A percentile compares a stretch with the other conserved stretches of the same genome.
Evolutionary conservation across 1,284 basidiomycete species (phyloP).

Genomic region (Microbotryomycetes sp.): DNA sequence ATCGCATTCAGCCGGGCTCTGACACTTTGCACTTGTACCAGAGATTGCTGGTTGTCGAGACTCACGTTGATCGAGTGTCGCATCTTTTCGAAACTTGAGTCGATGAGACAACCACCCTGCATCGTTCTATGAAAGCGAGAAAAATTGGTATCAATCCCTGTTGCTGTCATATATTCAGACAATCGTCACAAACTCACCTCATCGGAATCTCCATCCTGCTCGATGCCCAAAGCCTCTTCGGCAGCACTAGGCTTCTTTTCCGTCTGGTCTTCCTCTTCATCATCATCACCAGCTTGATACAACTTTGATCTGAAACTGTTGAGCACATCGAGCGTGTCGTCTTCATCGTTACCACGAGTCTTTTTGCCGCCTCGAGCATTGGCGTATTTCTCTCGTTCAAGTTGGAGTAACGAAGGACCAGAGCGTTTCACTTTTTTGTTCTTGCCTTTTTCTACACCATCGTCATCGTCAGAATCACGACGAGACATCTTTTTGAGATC

Average conservation of each 20-base stretch:
- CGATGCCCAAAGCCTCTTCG: slow-evolving; percentile 4
- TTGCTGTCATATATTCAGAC: too few species aligned
- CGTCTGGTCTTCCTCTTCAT: slow-evolving; percentile 8
- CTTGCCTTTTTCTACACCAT: slow-evolving; percentile 6
- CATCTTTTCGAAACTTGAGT: slow-evolving; percentile 37
- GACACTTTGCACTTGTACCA: too few species aligned
- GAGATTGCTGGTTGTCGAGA: too few species aligned
- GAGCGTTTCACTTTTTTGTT: slow-evolving; percentile 26
- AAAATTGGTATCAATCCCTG: too few species aligned
- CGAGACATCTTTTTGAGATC: slow-evolving; percentile 52
- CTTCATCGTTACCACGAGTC: slow-evolving; percentile 23
- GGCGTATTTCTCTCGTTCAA: slow-evolving; percentile 36
- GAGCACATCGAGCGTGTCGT: slow-evolving; percentile 24
- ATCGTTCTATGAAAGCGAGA: slow-evolving; percentile 7
- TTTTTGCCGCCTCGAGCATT: slow-evolving; percentile 21
- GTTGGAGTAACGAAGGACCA: slow-evolving; percentile 34
- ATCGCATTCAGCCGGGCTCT: background rate
- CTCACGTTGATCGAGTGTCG: slow-evolving; percentile 30
- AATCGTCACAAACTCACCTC: slow-evolving; percentile 17
- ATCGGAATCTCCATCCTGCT: slow-evolving; percentile 18
- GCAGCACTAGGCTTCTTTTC: slow-evolving; percentile 17
- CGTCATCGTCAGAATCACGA: slow-evolving; percentile 11
- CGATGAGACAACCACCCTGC: slow-evolving; percentile 32
- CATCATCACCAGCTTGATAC: slow-evolving; percentile 20
- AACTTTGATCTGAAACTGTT: slow-evolving; percentile 33